phyloP scores from a whole-genome alignment of 2,329 filamentous ascomycete species.

The Raffaelea albimanens region DNA sequence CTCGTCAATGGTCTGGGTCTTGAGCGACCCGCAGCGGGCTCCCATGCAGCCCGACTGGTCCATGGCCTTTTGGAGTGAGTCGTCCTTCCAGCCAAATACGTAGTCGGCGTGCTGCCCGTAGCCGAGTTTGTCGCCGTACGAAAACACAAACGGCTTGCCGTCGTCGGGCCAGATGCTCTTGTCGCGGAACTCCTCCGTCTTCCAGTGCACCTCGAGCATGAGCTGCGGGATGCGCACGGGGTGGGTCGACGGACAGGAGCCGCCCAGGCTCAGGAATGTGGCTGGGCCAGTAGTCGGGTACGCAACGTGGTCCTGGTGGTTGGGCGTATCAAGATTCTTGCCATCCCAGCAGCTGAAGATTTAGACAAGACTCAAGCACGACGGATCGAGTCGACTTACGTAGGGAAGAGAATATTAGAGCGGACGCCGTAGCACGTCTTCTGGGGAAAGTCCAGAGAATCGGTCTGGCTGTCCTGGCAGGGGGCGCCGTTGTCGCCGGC shows the following conservation, averaged over 20 bases:
- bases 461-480: slow-evolving; percentile 31
- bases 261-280: slow-evolving; percentile 27
- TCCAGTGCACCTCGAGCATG: slow-evolving; percentile 39
- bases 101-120: slow-evolving; percentile 33
- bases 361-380: no score
- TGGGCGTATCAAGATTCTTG: slow-evolving; percentile 35
- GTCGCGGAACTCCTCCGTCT: slow-evolving; percentile 30
- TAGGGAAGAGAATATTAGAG: slow-evolving; percentile 36
- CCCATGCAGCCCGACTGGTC: slow-evolving; percentile 32
- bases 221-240: slow-evolving; percentile 34
- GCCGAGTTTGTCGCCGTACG: slow-evolving; percentile 28
- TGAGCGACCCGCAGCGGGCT: slow-evolving; percentile 23
- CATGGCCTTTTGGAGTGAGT: slow-evolving; percentile 27
- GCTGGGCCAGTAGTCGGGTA: slow-evolving; percentile 31
- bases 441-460: slow-evolving; percentile 27
- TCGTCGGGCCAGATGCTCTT: slow-evolving; percentile 25
- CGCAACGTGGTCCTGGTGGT: slow-evolving; percentile 33
- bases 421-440: slow-evolving; percentile 33
- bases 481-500: slow-evolving; percentile 32
- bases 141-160: slow-evolving; percentile 27
- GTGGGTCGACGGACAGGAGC: slow-evolving; percentile 26
- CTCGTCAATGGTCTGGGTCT: slow-evolving; percentile 22
- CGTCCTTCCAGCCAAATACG: slow-evolving; percentile 27
- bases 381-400: slow-evolving; percentile 45
- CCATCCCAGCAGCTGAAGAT: slow-evolving; percentile 36